These are phyloP conservation scores for Diaporthe sp. DNA, from an alignment of 2,329 filamentous ascomycete genomes.

Conservation along the genomic window DNA sequence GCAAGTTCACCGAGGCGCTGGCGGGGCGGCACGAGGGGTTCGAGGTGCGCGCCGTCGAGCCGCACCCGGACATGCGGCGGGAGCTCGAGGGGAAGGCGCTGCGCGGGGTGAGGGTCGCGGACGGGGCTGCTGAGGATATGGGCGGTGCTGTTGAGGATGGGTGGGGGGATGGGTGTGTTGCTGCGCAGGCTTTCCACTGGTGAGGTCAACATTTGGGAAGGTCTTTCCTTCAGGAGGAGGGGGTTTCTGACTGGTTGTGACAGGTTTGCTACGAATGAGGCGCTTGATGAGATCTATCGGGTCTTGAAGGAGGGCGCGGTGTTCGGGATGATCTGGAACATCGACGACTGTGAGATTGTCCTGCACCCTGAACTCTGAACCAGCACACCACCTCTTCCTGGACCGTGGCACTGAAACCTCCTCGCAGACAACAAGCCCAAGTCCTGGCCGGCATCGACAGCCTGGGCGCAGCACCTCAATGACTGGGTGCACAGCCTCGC, in stretches of 20 bases:
- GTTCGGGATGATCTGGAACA: slow-evolving; percentile 80
- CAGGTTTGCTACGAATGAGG: slow-evolving; percentile 77
- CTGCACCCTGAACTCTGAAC: no score
- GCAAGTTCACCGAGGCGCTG: slow-evolving; percentile 58
- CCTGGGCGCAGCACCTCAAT: slow-evolving; percentile 75
- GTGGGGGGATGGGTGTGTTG: slow-evolving; percentile 75
- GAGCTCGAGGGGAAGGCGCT: slow-evolving; percentile 72
- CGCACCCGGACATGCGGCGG: slow-evolving; percentile 74
- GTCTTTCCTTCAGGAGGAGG: no score
- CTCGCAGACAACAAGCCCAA: slow-evolving; percentile 73
- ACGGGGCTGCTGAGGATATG: slow-evolving; percentile 72
- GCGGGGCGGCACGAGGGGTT: slow-evolving; percentile 70
- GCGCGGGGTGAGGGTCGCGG: slow-evolving; percentile 65
- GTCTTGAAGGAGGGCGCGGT: slow-evolving; percentile 72
- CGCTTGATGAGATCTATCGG: slow-evolving; percentile 76
- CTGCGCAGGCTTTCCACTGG: slow-evolving; percentile 76
- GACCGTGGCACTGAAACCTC: background rate
- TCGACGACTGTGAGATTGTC: slow-evolving; percentile 70
- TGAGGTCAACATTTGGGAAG: slow-evolving; percentile 48
- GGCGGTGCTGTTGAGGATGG: slow-evolving; percentile 55
- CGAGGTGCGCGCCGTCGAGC: slow-evolving; percentile 69
- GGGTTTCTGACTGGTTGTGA: background rate
- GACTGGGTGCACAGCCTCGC: slow-evolving; percentile 67
- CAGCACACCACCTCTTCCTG: no score
- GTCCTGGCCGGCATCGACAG: slow-evolving; percentile 66